Evolutionary conservation across 768 basidiomycete species (phyloP).

Genomic region (Lepiota subincarnata): DNA sequence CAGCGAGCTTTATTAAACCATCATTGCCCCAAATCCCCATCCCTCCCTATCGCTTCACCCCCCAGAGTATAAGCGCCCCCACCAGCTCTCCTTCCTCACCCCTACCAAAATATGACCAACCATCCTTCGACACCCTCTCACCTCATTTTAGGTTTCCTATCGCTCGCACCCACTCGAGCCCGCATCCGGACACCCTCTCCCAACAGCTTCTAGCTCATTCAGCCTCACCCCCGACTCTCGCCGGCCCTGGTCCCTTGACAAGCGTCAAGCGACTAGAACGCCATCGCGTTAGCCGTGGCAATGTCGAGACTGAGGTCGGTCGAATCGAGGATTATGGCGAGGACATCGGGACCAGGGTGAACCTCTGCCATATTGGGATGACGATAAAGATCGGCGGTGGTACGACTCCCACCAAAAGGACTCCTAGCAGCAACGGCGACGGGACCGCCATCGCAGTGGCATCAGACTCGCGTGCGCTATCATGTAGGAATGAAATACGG

Average conservation of each 20-base stretch:
- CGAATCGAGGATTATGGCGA: conserved; percentile 21
- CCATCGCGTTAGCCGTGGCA: conserved; percentile 23
- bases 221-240: not conserved
- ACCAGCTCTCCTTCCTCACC: not conserved
- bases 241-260: conserved; percentile 17
- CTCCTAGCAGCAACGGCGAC: not conserved
- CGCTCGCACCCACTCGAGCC: conserved; percentile 2
- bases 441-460: not conserved
- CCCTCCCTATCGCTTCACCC: not conserved
- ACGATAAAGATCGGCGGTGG: not conserved
- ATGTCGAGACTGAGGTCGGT: conserved; percentile 30
- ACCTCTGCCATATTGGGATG: conserved; percentile 16
- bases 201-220: not conserved
- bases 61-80: not conserved
- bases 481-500: not conserved
- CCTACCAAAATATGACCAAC: not conserved
- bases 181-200: not conserved
- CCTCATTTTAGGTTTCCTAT: not conserved
- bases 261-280: conserved; percentile 26
- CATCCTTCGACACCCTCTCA: too few relatives aligned
- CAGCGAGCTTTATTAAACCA: not conserved
- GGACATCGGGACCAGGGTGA: conserved; percentile 20
- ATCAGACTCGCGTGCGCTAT: not conserved
- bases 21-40: not conserved
- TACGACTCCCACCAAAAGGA: not conserved